Evolutionary conservation across 352 stramenopile genomes (phyloP), one percentile per base, ranked within the genome.

Genomic region (Elongisporangium senticosum): DNA sequence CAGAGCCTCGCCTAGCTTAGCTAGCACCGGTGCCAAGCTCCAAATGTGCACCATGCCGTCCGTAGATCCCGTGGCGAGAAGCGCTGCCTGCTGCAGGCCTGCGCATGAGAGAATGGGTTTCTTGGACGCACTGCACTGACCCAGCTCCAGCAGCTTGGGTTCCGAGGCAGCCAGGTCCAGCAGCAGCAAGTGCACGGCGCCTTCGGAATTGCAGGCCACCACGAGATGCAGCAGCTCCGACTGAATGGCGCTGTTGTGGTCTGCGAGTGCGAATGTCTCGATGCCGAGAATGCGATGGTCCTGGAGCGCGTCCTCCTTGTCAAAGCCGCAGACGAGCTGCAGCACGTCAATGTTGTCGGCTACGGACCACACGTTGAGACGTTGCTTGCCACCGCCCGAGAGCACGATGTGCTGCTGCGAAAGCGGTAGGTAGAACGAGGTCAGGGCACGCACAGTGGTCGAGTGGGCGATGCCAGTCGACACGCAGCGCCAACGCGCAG

Each of bases 221-320:
- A 95, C 71, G 20, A 93, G 58, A 15, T 73, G 77, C 61, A 76
- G 79, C 7, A 55, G 58, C 7, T 79, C 63, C 3, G 37, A 65
- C 7, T 52, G 47, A 15, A 21, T 43, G 11, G 52, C 40, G 51
- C 15, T 40, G 0, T n/a, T 20, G 4, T 7, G 49, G 23, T 21
- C 6, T 15, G 43, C n/a, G 11, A 90, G 33, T 1, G 59, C 23
- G 67, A 92, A 90, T 8, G 81, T 86, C 8, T 69, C 64, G 28
- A 95, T 69, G 0, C 79, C 81, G 20, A 95, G 74, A 56, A 95
- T 93, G 55, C 86, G 86, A 56, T 95, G 86, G 57, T 95, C 86
- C 40, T 95, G 86, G 13, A 79, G 63, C 33, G 75, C 78, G 14
- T 79, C 70, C 1, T 58, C 61, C 43, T 65, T 72, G 57, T 92